A percentile compares a stretch with the other conserved stretches of the same genome.
phyloP scores from a whole-genome alignment of 495 filamentous ascomycete species.

The Podospora comata region DNA sequence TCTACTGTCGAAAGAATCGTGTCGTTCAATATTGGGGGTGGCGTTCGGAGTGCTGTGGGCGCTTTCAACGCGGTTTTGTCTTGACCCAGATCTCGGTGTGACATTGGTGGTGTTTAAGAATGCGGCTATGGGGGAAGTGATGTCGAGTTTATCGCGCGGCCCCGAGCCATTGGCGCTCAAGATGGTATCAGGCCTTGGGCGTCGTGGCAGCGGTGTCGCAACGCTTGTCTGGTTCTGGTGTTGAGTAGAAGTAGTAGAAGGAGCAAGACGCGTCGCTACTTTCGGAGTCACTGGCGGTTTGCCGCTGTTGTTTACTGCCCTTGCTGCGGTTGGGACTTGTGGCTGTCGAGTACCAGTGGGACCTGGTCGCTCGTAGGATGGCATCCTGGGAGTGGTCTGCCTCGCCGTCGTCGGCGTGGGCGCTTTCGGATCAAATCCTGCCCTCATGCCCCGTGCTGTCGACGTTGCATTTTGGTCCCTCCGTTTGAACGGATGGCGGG shows the following conservation, averaged over 20 bases:
- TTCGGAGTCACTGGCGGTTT: slow-evolving; percentile 48
- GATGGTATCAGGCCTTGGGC: slow-evolving; percentile 26
- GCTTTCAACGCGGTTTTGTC: slow-evolving; percentile 64
- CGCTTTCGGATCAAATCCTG: slow-evolving; percentile 31
- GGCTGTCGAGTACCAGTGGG: slow-evolving; percentile 32
- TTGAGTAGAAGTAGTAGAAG: slow-evolving; percentile 27
- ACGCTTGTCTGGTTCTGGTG: slow-evolving; percentile 32
- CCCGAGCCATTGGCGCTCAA: slow-evolving; percentile 17
- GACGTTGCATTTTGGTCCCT: slow-evolving; percentile 45
- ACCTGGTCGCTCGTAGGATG: slow-evolving; percentile 27
- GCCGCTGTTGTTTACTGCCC: slow-evolving; percentile 37
- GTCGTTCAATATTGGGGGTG: slow-evolving; percentile 48
- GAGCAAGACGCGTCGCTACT: slow-evolving; percentile 32
- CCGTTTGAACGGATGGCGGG: slow-evolving; percentile 31
- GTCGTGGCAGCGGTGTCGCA: slow-evolving; percentile 34
- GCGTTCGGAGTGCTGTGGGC: slow-evolving; percentile 57
- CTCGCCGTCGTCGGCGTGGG: slow-evolving; percentile 21
- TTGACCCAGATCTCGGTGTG: slow-evolving; percentile 67
- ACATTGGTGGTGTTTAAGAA: slow-evolving; percentile 59
- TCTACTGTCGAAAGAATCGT: slow-evolving; percentile 40
- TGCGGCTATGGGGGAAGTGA: slow-evolving; percentile 47
- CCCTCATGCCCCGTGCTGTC: slow-evolving; percentile 32
- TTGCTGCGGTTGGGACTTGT: slow-evolving; percentile 41
- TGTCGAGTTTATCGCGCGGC: slow-evolving; percentile 24
- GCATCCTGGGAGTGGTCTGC: slow-evolving; percentile 27